Evolutionary conservation across 257 asterid species (phyloP), one percentile per base, ranked within the genome.

Genomic region (Solanum chilense): DNA sequence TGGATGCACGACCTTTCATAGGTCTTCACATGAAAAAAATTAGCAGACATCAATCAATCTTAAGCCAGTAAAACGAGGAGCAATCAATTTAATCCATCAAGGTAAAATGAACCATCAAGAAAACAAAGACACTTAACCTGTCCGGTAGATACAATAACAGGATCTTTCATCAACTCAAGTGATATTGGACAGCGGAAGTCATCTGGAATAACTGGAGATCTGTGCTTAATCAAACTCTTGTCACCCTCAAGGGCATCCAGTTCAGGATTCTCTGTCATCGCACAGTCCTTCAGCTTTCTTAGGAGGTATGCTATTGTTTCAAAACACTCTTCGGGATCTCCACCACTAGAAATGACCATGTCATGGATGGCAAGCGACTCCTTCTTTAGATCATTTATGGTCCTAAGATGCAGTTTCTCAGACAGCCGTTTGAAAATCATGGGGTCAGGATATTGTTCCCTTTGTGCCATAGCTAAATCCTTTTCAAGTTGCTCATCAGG

Each of bases 151-250:
- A 97, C 99, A 88, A 96, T 97, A 13, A 97, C 99, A 23, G 99
- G 99, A 91, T 97, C 99, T 89, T 95, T 95, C 99, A 97, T 97
- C 93, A 97, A 92, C 93, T 97, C 99, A 13, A 97, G 98, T 2
- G 99, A 97, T 88, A 97, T 95, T 11, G 99, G 99, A 86, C 99
- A 97, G 25, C 99, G 98, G 82, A 97, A 97, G 89, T 97, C 98
- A 89, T 95, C 98, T 1, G 99, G 99, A 83, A 97, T 95, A 69
- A 97, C 95, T 0, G 99, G 99, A 87, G 99, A 94, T 87, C 99
- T 89, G 89, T 94, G 98, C 92, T 89, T 94, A 41, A 92, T 83
- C 42, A 93, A 88, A 87, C 86, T 89, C 92, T 91, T 96, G 82
- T 94, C 99, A 75, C 71, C 85, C 88, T 97, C 99, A 87, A 86